phyloP scores from a whole-genome alignment of 345 rosid genomes.

The Chamaenerion angustifolium region DNA sequence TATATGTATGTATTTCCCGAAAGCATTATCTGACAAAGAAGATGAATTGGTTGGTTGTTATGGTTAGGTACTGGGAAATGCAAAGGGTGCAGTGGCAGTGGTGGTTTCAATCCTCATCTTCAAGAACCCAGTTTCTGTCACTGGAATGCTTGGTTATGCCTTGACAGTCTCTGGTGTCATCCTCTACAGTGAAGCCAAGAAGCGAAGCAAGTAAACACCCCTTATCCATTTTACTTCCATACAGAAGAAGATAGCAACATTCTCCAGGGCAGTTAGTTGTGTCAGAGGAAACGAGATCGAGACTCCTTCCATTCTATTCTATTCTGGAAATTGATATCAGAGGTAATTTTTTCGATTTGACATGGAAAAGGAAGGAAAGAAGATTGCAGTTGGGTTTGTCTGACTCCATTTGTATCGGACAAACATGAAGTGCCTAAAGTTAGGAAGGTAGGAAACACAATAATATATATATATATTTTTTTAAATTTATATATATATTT shows the following conservation, averaged over 20 bases:
- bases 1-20: not conserved
- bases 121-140: constrained; percentile 83
- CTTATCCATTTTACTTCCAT: constrained; percentile 3
- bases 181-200: constrained; percentile 93
- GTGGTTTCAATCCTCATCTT: constrained; percentile 86
- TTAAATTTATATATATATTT: no score
- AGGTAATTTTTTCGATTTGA: no score
- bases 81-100: constrained; percentile 98
- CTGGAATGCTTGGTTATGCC: constrained; percentile 89
- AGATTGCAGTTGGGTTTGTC: constrained; percentile 19
- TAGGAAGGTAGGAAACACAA: constrained; percentile 21
- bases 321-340: no score
- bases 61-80: constrained; percentile 83
- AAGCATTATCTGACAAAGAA: not conserved
- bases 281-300: constrained; percentile 1
- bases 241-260: no score
- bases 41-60: not conserved
- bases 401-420: constrained; percentile 17
- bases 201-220: constrained; percentile 49
- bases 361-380: constrained; percentile 12
- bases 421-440: constrained; percentile 5
- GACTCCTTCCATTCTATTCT: constrained; percentile 5
- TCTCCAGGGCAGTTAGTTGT: no score
- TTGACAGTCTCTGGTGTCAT: constrained; percentile 81
- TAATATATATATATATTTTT: no score